Evolutionary conservation across 73 alveolate genomes (phyloP).

Genomic region (Vitrella brassicaformis): DNA sequence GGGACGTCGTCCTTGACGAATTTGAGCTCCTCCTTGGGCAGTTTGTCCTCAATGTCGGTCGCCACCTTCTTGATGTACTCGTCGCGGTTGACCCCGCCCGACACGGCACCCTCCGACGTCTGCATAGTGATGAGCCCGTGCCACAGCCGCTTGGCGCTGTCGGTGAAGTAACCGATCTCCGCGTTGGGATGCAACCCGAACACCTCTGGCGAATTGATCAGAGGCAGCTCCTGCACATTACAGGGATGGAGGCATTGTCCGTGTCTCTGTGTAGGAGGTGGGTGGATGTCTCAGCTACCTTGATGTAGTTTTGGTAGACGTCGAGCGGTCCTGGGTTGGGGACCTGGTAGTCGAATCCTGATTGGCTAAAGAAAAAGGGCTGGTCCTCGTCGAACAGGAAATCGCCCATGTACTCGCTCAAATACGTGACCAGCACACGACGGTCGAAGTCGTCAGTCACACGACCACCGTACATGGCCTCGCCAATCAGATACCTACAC

Average conservation of each 20-base stretch:
- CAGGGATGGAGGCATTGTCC: no score
- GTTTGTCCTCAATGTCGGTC: constrained; percentile 55
- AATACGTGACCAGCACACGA: constrained; percentile 23
- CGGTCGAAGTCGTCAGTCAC: constrained; percentile 89
- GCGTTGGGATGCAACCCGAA: constrained; percentile 87
- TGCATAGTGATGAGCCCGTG: constrained; percentile 77
- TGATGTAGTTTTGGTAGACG: constrained; percentile 50
- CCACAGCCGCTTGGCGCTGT: constrained; percentile 70
- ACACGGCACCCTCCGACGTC: constrained; percentile 67
- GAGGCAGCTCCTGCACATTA: constrained; percentile 67
- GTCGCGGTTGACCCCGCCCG: constrained; percentile 69
- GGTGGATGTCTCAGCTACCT: no score
- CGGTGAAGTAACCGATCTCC: constrained; percentile 85
- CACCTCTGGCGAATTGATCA: constrained; percentile 71
- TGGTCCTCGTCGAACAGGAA: constrained; percentile 86
- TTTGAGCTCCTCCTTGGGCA: constrained; percentile 53
- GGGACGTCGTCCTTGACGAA: constrained; percentile 58
- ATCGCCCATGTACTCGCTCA: constrained; percentile 89
- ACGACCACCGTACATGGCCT: constrained; percentile 97
- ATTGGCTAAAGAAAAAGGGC: constrained; percentile 63
- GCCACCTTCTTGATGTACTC: constrained; percentile 63
- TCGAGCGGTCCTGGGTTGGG: constrained; percentile 57
- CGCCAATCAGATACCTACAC: constrained; percentile 81
- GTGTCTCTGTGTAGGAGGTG: no score
- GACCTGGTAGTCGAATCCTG: constrained; percentile 64